A percentile compares a stretch with the other conserved stretches of the same genome.
phyloP scores from a whole-genome alignment of 306 rosid genomes.

The Pyrus bretschneideri region DNA sequence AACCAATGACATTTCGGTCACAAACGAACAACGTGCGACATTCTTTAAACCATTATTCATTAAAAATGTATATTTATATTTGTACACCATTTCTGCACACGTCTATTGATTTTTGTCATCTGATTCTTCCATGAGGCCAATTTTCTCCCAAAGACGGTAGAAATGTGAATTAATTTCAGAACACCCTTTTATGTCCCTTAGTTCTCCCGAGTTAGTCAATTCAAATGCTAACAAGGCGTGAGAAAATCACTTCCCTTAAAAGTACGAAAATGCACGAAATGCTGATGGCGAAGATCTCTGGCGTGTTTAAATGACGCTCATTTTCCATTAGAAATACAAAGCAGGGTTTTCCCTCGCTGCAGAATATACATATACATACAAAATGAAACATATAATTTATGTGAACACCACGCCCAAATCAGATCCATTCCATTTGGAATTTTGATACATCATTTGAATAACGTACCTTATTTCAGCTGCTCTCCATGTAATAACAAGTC shows the following conservation, averaged over 20 bases:
- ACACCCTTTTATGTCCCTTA: not conserved
- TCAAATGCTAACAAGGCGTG: no score
- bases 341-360: conserved; percentile 26
- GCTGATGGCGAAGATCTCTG: not conserved
- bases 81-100: no score
- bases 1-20: rapidly evolving
- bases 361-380: conserved; percentile 31
- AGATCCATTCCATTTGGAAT: conserved; percentile 30
- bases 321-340: conserved; percentile 36
- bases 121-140: no score
- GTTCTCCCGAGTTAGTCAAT: not conserved
- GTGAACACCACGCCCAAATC: conserved; percentile 21
- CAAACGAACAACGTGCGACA: no score
- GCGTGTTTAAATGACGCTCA: conserved; percentile 27
- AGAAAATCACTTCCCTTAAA: not conserved
- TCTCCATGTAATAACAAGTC: conserved; percentile 31
- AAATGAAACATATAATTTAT: conserved; percentile 3
- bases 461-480: conserved; percentile 45
- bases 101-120: no score
- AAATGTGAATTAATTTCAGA: no score
- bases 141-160: no score
- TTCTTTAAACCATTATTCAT: no score
- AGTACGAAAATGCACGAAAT: not conserved
- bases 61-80: no score
- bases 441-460: conserved; percentile 24